Conservation (phyloP, 2,329 filamentous ascomycete genomes). For the Aspergillus neoniger region DNA sequence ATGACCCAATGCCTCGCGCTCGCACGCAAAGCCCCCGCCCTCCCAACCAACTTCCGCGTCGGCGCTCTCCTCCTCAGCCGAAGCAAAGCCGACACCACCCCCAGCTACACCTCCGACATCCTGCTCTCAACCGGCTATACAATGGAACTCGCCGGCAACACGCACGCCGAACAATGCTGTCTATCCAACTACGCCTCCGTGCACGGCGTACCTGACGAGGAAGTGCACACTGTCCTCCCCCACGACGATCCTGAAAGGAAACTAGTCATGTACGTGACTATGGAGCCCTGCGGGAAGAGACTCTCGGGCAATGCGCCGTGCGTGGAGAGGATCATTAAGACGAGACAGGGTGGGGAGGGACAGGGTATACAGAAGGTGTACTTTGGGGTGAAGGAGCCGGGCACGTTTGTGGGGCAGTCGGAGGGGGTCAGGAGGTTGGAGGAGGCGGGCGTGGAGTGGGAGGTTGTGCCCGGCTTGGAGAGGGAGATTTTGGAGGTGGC, state of each 20-base stretch:
- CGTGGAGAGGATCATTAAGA: slow-evolving; percentile 71
- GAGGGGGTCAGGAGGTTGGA: slow-evolving; percentile 70
- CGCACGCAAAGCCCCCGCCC: slow-evolving; percentile 77
- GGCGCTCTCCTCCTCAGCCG: slow-evolving; percentile 76
- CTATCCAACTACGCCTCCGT: slow-evolving; percentile 64
- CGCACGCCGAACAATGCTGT: slow-evolving; percentile 93
- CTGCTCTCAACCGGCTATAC: slow-evolving; percentile 85
- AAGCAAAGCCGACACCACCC: slow-evolving; percentile 28
- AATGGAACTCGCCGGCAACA: slow-evolving; percentile 86
- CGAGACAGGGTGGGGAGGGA: slow-evolving; percentile 51
- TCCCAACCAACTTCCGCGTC: slow-evolving; percentile 89
- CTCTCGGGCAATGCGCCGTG: slow-evolving; percentile 55
- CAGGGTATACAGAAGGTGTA: slow-evolving; percentile 74
- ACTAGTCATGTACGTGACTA: slow-evolving; percentile 80
- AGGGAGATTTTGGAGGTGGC: slow-evolving; percentile 78
- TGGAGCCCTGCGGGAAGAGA: slow-evolving; percentile 60
- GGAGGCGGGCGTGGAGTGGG: slow-evolving; percentile 70
- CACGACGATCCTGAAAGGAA: slow-evolving; percentile 41
- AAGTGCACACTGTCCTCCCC: slow-evolving; percentile 45
- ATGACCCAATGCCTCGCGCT: slow-evolving; percentile 75
- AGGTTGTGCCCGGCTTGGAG: slow-evolving; percentile 74
- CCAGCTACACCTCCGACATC: slow-evolving; percentile 38
- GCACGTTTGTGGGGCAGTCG: slow-evolving; percentile 84
- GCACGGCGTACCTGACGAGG: slow-evolving; percentile 38
- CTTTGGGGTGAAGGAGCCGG: slow-evolving; percentile 84